Percentiles rank a stretch among this genome's conserved stretches.
These are phyloP conservation scores for Populus hybrid DNA, from an alignment of 441 rosid genomes.

Conservation along the genomic window DNA sequence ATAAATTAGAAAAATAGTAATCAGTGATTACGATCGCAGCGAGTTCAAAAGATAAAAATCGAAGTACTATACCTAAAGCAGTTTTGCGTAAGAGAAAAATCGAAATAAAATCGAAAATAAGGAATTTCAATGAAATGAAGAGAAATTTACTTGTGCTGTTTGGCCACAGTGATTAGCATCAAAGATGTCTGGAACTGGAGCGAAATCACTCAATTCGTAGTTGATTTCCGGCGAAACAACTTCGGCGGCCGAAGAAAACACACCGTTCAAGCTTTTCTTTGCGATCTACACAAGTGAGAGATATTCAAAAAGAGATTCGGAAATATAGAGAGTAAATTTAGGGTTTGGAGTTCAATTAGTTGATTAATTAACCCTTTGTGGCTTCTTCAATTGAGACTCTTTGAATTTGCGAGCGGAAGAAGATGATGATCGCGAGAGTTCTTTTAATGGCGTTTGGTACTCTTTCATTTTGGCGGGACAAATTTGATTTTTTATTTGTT, in stretches of 20 bases:
- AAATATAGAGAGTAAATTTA: background rate
- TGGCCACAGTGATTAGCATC: slow-evolving; percentile 4
- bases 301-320: too few species aligned
- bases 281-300: slow-evolving; percentile 12
- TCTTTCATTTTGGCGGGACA: slow-evolving; percentile 20
- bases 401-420: slow-evolving; percentile 18
- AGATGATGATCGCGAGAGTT: slow-evolving; percentile 9
- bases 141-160: slow-evolving; percentile 16
- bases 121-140: background rate
- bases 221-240: slow-evolving; percentile 13
- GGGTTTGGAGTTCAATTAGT: background rate
- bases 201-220: slow-evolving; percentile 22
- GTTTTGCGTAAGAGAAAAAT: background rate
- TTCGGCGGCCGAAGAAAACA: slow-evolving; percentile 13
- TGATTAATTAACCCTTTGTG: slow-evolving; percentile 19
- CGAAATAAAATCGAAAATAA: too few species aligned
- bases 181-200: slow-evolving; percentile 20
- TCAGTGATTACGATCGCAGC: background rate
- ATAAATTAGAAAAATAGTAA: background rate
- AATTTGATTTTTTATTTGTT: too few species aligned
- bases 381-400: slow-evolving; percentile 30
- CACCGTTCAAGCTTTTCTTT: slow-evolving; percentile 10
- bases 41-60: background rate
- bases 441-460: slow-evolving; percentile 27
- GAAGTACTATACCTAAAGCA: background rate